Base-by-base conservation (phyloP, 129 eudicot species). In the Solidago caesia region DNA sequence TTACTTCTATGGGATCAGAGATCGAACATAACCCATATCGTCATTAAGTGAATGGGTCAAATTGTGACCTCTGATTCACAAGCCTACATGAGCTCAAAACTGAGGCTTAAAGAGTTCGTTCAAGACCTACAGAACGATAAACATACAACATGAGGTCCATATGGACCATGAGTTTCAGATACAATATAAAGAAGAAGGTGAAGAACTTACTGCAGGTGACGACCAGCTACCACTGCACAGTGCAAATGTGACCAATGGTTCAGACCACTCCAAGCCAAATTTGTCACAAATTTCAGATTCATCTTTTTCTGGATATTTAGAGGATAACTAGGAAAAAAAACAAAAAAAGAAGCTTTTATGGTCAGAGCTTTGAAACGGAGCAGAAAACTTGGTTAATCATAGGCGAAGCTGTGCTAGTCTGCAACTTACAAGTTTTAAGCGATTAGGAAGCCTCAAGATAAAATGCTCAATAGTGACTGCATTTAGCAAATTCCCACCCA, bases 211-310 rank as follows among this genome's bases (percentile, higher is more conserved):
- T 68, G 97, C 96, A 67, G 98, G 97, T n/a, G 96, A 94, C 33
- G 97, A 90, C 96, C 98, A 90, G 70, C 96, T 85, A 69, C 98
- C 98, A 68, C 89, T 88, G 77, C 96, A 86, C 63, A 94, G 80
- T n/a, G 97, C 98, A 85, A 94, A 90, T 74, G 91, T 83, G 71
- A 94, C 97, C 72, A 85, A 80, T 14, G 98, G 97, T 75, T 94
- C 98, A 1, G 96, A 85, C 87, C 89, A 90, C 80, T 90, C 98
- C 88, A 94, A 81, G 6, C 97, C 93, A 62, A 90, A 91, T 58
- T 77, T 82, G 43, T 66, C 74, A 62, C 85, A 84, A 39, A 85
- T 87, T 73, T 85, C 87, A 74, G 74, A 74, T 43, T 85, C 96
- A 51, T 82, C 73, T 12, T 70, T 77, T 74, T 79, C 87, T 11